phyloP scores from a whole-genome alignment of 2,329 filamentous ascomycete genomes.

The Colletotrichum camelliae region DNA sequence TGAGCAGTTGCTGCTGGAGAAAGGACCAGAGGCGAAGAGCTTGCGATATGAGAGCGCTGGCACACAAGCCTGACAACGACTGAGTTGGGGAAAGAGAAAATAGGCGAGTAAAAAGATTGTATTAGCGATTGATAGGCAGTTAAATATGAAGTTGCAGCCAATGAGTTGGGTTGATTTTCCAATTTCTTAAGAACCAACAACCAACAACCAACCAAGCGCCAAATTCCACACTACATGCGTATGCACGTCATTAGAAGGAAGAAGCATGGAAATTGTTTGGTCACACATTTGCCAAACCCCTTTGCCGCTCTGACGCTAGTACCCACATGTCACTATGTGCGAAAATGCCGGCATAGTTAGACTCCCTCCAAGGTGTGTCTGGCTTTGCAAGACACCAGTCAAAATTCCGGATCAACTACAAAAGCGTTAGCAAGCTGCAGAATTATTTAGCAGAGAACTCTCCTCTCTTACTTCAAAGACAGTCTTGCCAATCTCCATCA shows the following conservation, averaged over 20 bases:
- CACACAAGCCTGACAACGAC: conserved; percentile 7
- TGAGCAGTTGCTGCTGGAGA: conserved; percentile 35
- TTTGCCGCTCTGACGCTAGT: conserved; percentile 4
- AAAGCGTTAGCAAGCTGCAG: background rate
- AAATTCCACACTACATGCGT: background rate
- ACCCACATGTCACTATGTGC: conserved; percentile 20
- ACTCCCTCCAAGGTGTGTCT: conserved; percentile 17
- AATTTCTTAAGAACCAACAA: background rate
- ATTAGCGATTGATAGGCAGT: background rate
- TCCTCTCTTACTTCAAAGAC: conserved; percentile 47
- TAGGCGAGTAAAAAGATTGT: background rate
- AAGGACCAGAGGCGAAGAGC: background rate
- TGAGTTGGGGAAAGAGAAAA: conserved; percentile 19
- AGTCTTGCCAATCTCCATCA: conserved; percentile 54
- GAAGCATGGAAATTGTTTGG: background rate
- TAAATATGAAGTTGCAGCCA: background rate
- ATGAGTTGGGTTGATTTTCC: background rate
- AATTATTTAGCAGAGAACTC: background rate
- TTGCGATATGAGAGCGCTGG: conserved; percentile 9
- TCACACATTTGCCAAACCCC: background rate
- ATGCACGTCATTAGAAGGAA: background rate
- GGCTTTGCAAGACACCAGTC: conserved; percentile 23
- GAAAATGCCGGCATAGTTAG: conserved; percentile 14
- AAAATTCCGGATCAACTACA: conserved; percentile 21
- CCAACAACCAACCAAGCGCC: background rate